Conservation (phyloP, 2,329 filamentous ascomycete species). For the Cercospora nicotianae region DNA sequence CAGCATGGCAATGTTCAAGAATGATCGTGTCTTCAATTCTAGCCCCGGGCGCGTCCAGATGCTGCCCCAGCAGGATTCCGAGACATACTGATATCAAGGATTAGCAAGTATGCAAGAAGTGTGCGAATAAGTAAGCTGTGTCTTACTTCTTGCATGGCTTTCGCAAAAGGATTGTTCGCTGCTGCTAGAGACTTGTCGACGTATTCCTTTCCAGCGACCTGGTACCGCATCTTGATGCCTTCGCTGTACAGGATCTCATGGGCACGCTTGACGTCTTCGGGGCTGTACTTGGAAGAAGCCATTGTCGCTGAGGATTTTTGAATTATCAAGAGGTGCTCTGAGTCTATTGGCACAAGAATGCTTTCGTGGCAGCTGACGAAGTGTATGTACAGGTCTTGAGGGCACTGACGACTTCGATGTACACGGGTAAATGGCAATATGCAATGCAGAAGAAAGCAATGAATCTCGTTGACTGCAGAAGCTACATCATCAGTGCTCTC, state of each 20-base stretch:
- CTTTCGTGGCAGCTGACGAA: background rate
- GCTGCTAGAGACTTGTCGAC: constrained; percentile 59
- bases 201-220: constrained; percentile 62
- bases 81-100: constrained; percentile 46
- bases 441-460: constrained; percentile 2
- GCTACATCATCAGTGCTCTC: constrained; percentile 5
- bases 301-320: constrained; percentile 13
- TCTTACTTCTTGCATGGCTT: constrained; percentile 59
- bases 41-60: constrained; percentile 65
- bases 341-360: background rate
- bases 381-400: background rate
- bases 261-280: constrained; percentile 38
- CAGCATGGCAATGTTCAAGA: constrained; percentile 66
- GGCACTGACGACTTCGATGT: background rate
- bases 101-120: background rate
- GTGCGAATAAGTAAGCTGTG: background rate
- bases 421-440: background rate
- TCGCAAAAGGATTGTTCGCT: constrained; percentile 59
- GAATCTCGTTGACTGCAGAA: background rate
- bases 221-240: constrained; percentile 60
- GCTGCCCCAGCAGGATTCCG: constrained; percentile 64
- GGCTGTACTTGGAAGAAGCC: constrained; percentile 26
- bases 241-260: constrained; percentile 61
- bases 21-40: constrained; percentile 59
- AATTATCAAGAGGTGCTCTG: background rate